phyloP scores from a whole-genome alignment of 2,329 filamentous ascomycete genomes.

The Sphaerulina vaccinii region DNA sequence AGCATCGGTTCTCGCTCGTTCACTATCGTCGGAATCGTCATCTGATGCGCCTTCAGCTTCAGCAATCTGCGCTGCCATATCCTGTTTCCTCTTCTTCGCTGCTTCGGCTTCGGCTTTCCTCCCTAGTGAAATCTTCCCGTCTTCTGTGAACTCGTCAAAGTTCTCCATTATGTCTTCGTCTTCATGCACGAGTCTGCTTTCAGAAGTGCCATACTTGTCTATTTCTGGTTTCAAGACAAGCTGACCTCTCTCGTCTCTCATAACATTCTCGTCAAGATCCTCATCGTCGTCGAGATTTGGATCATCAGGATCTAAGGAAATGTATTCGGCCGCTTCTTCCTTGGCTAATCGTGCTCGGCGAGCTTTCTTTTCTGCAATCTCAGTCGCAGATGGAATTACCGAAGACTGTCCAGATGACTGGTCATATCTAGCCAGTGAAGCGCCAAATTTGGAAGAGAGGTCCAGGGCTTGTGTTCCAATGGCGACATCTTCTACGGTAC shows the following conservation, averaged over 20 bases:
- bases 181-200: slow-evolving; percentile 74
- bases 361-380: slow-evolving; percentile 89
- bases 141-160: slow-evolving; percentile 74
- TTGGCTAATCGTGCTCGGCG: slow-evolving; percentile 77
- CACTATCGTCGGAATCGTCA: slow-evolving; percentile 58
- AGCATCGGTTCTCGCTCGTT: slow-evolving; percentile 65
- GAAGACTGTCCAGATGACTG: slow-evolving; percentile 34
- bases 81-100: slow-evolving; percentile 60
- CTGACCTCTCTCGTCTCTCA: slow-evolving; percentile 42
- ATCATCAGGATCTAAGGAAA: slow-evolving; percentile 63
- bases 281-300: slow-evolving; percentile 44
- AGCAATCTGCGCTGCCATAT: slow-evolving; percentile 81
- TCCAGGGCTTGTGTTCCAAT: slow-evolving; percentile 46
- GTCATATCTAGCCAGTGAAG: slow-evolving; percentile 39
- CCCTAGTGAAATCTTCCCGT: slow-evolving; percentile 75
- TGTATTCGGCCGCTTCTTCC: slow-evolving; percentile 60
- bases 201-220: slow-evolving; percentile 55
- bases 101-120: slow-evolving; percentile 74
- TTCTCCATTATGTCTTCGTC: slow-evolving; percentile 93
- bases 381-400: slow-evolving; percentile 73
- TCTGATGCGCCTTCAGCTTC: slow-evolving; percentile 53
- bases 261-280: slow-evolving; percentile 44
- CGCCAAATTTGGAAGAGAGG: slow-evolving; percentile 58
- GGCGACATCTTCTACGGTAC: slow-evolving; percentile 44
- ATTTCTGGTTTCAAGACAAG: slow-evolving; percentile 56